Evolutionary conservation across 2,329 filamentous ascomycete species (phyloP).

Genomic region (Colletotrichum truncatum): DNA sequence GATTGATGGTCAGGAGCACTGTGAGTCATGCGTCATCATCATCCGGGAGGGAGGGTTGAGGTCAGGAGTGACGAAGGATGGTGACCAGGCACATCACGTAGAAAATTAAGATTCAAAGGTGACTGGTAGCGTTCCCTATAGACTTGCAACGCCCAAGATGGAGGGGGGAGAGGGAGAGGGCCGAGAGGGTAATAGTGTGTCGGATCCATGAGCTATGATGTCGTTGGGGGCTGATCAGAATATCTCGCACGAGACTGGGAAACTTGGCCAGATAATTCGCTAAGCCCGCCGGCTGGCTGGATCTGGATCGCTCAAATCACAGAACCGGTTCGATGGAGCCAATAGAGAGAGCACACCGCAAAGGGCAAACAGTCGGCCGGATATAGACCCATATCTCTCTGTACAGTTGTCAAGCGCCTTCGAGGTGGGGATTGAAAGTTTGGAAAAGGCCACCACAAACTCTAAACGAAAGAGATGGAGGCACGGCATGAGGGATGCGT

Average conservation of each 20-base stretch:
- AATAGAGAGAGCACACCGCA: neutral
- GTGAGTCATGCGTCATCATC: slow-evolving; percentile 19
- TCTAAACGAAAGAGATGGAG: slow-evolving; percentile 3
- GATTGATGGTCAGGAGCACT: neutral
- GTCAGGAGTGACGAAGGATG: neutral
- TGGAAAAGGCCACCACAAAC: neutral
- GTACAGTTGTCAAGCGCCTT: neutral
- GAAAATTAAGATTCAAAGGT: slow-evolving; percentile 16
- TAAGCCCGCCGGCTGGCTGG: neutral
- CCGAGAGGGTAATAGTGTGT: neutral
- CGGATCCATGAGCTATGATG: neutral
- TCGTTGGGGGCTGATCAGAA: slow-evolving; percentile 1
- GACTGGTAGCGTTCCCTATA: neutral
- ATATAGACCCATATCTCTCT: slow-evolving; percentile 6
- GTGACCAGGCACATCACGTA: neutral
- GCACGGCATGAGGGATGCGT: slow-evolving; percentile 8
- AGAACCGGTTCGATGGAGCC: neutral
- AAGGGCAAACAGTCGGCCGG: slow-evolving; percentile 10
- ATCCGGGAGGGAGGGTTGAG: neutral
- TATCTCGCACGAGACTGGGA: neutral
- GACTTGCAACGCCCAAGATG: neutral
- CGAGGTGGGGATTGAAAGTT: neutral
- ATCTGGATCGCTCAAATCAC: neutral
- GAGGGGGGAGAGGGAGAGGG: neutral
- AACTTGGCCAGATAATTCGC: neutral